Conservation (phyloP, 1,284 basidiomycete species). For the Ustilago loliicola region DNA sequence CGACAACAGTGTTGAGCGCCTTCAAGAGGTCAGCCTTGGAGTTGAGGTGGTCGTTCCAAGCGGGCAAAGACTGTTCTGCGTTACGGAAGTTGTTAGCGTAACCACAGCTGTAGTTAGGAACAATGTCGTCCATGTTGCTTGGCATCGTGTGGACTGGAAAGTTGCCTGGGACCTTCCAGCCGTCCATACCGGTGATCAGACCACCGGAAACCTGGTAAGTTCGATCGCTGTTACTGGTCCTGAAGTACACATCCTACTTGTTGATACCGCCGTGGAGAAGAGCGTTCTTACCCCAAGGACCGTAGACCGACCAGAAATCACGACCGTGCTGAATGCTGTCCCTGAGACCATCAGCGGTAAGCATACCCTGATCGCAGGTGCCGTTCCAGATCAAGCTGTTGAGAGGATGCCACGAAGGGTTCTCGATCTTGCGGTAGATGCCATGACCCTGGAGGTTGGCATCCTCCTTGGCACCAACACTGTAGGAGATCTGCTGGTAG, state of each 20-base stretch:
- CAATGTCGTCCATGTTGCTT: conserved; percentile 72
- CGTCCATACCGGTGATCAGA: conserved; percentile 74
- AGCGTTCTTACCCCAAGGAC: conserved; percentile 70
- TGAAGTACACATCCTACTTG: conserved; percentile 72
- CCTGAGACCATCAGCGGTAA: conserved; percentile 74
- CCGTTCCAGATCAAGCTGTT: conserved; percentile 75
- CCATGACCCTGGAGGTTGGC: conserved; percentile 24
- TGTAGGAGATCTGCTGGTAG: conserved; percentile 46
- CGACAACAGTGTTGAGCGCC: conserved; percentile 73
- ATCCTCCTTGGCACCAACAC: conserved; percentile 22
- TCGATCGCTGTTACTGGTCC: conserved; percentile 73
- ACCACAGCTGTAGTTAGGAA: conserved; percentile 74
- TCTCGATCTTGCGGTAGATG: conserved; percentile 72
- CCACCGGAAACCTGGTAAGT: conserved; percentile 75
- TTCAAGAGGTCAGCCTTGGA: conserved; percentile 72
- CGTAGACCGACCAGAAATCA: conserved; percentile 76
- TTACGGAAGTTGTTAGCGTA: conserved; percentile 73
- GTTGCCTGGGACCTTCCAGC: conserved; percentile 6
- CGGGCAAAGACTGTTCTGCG: conserved; percentile 52
- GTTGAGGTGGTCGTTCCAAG: conserved; percentile 75
- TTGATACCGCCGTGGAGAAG: conserved; percentile 73
- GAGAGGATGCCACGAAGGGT: conserved; percentile 74
- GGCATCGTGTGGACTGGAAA: conserved; percentile 67
- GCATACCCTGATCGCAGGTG: conserved; percentile 75
- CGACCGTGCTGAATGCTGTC: conserved; percentile 74